phyloP scores from a whole-genome alignment of 2,329 filamentous ascomycete genomes.

The Tolypocladium tropicale region DNA sequence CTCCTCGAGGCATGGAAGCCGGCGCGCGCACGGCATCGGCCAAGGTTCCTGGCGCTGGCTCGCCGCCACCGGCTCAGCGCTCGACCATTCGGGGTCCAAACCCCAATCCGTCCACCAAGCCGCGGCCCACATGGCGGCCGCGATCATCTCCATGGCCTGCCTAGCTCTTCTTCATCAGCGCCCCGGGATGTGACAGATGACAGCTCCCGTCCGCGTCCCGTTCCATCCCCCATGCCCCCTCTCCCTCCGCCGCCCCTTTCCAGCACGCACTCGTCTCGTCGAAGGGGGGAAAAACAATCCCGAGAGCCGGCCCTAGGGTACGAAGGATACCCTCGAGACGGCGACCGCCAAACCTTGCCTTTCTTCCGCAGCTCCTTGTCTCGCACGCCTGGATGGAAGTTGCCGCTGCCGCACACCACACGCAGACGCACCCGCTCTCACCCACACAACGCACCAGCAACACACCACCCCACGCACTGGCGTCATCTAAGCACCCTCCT shows the following conservation, averaged over 20 bases:
- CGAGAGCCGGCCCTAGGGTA: too few relatives aligned
- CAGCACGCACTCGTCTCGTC: background rate
- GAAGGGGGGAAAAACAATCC: too few relatives aligned
- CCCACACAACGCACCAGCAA: too few relatives aligned
- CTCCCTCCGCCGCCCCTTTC: background rate
- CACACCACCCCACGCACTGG: background rate
- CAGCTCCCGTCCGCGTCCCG: background rate
- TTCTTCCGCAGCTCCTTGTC: background rate
- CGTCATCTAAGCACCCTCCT: background rate
- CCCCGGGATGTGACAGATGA: background rate
- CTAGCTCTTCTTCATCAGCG: background rate
- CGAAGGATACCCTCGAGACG: too few relatives aligned
- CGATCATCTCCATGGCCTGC: background rate
- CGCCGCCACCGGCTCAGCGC: background rate
- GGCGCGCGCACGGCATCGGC: too few relatives aligned
- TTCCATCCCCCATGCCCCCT: background rate
- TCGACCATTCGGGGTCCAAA: background rate
- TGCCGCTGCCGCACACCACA: background rate
- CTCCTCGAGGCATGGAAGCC: too few relatives aligned
- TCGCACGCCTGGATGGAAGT: background rate
- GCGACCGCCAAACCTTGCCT: background rate
- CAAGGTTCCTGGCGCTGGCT: too few relatives aligned
- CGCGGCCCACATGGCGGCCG: background rate
- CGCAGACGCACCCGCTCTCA: background rate
- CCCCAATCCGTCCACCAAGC: background rate